A percentile compares a stretch with the other conserved stretches of the same genome.
These are phyloP conservation scores for Amanita polypyramis DNA, from an alignment of 768 basidiomycete species.

Conservation along the genomic window DNA sequence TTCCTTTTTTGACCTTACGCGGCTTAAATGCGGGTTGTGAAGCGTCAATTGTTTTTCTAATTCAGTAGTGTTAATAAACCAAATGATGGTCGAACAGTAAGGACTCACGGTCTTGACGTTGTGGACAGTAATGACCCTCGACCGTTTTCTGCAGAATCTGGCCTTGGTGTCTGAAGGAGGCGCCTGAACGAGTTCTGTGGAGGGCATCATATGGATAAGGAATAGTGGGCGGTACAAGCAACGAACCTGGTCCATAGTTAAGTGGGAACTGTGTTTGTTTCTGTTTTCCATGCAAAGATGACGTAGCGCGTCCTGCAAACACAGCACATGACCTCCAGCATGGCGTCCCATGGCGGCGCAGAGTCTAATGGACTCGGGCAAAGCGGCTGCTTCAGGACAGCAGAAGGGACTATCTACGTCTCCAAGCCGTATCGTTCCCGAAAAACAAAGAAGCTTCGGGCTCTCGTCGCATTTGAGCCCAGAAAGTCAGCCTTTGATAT, in stretches of 20 bases:
- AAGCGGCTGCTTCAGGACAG: slow-evolving; percentile 36
- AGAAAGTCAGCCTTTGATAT: slow-evolving; percentile 82
- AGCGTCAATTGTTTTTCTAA: slow-evolving; percentile 37
- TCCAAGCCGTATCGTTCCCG: slow-evolving; percentile 69
- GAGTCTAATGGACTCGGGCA: not conserved
- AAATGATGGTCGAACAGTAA: not conserved
- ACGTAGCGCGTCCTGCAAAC: not conserved
- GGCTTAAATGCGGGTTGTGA: slow-evolving; percentile 71
- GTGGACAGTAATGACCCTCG: slow-evolving; percentile 19
- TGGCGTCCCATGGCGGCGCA: not conserved
- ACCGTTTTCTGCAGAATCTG: slow-evolving; percentile 17
- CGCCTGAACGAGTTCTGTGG: slow-evolving; percentile 50
- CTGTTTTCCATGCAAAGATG: not conserved
- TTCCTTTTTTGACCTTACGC: slow-evolving; percentile 58
- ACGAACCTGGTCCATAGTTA: slow-evolving; percentile 6
- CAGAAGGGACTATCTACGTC: slow-evolving; percentile 60
- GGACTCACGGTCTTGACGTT: slow-evolving; percentile 22
- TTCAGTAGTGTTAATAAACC: not conserved
- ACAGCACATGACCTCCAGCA: not conserved
- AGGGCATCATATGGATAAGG: not conserved
- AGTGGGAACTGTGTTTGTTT: not conserved
- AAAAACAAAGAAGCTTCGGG: slow-evolving; percentile 67
- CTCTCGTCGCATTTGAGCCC: slow-evolving; percentile 79
- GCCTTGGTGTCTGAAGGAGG: slow-evolving; percentile 29
- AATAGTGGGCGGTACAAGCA: no score